Conservation (phyloP, 140 eudicot genomes). For the Anethum foeniculum region DNA sequence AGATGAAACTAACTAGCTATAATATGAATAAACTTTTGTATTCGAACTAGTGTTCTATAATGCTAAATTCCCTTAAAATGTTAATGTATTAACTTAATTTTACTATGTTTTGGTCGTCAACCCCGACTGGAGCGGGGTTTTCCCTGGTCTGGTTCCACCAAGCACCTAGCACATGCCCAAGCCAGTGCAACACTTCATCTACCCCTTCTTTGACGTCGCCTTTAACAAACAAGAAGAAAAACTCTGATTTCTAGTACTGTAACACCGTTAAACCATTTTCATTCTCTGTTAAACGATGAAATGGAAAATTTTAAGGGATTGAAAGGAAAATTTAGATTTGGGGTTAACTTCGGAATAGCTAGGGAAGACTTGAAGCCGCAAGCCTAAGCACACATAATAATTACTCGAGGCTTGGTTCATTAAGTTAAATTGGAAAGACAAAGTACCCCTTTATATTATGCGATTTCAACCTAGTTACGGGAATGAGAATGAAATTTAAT, state of each 20-base stretch:
- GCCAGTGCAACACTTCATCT: not conserved
- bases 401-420: not conserved
- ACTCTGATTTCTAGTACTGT: not conserved
- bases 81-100: not conserved
- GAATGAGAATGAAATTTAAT: no score
- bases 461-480: not conserved
- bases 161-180: not conserved
- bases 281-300: not conserved
- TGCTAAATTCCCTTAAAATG: not conserved
- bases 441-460: no score
- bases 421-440: not conserved
- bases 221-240: not conserved
- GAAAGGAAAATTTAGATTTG: not conserved
- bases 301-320: not conserved
- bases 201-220: not conserved
- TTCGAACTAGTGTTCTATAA: no score
- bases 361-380: not conserved
- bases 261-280: not conserved
- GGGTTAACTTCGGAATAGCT: not conserved
- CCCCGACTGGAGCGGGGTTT: not conserved
- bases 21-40: slow-evolving; percentile 1
- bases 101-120: not conserved
- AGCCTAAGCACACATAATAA: not conserved
- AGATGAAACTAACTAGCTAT: not conserved
- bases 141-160: not conserved